Evolutionary conservation across 139 green algal genomes (phyloP).

Genomic region (Tetradesmus lagerheimii): DNA sequence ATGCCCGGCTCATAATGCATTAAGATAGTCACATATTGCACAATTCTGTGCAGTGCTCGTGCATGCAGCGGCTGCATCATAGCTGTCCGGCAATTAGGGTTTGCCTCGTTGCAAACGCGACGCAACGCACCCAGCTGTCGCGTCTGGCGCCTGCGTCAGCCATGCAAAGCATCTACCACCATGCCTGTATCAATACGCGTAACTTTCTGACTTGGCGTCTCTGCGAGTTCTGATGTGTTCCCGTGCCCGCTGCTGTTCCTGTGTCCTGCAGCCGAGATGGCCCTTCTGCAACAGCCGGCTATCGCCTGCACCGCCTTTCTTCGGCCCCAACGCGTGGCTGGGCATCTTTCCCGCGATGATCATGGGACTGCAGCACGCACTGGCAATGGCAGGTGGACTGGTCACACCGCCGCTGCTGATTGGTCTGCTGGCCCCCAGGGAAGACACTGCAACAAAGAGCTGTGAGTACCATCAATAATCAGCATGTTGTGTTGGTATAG

Average conservation of each 20-base stretch:
- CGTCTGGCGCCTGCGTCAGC: too few species aligned
- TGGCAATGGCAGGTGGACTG: slow-evolving; percentile 74
- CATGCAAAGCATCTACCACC: too few species aligned
- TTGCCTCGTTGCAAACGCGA: not conserved
- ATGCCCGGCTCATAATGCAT: not conserved
- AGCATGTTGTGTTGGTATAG: too few species aligned
- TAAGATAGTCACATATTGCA: too few species aligned
- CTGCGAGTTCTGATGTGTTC: not conserved
- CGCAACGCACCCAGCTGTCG: too few species aligned
- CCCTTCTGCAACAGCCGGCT: slow-evolving; percentile 26
- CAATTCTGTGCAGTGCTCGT: too few species aligned
- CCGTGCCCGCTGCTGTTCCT: not conserved
- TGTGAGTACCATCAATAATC: too few species aligned
- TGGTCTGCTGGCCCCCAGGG: not conserved
- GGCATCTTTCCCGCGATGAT: slow-evolving; percentile 64
- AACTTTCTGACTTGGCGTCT: too few species aligned
- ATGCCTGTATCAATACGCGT: too few species aligned
- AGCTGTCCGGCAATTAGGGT: not conserved
- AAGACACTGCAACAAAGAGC: slow-evolving; percentile 31
- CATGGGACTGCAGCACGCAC: slow-evolving; percentile 81
- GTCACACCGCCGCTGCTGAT: slow-evolving; percentile 66
- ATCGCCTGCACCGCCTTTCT: slow-evolving; percentile 51
- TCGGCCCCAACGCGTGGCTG: slow-evolving; percentile 48
- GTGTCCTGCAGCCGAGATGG: slow-evolving; percentile 47
- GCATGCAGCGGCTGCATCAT: not conserved